A percentile compares a stretch with the other conserved stretches of the same genome.
phyloP scores from a whole-genome alignment of 2,329 filamentous ascomycete species.

The Xylariaceae sp. region DNA sequence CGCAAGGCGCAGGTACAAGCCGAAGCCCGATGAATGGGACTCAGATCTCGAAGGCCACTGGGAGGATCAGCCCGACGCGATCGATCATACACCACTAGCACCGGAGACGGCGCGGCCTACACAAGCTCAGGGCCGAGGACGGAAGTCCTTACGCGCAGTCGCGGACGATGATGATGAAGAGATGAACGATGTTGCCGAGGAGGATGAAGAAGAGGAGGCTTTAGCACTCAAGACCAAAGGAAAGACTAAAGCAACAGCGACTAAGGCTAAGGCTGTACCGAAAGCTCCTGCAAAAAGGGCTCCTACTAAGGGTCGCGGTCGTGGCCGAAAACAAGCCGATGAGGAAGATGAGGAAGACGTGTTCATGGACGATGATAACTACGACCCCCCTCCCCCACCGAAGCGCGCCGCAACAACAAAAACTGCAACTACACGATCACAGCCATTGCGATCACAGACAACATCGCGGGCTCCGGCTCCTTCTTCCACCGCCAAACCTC shows the following conservation, averaged over 20 bases:
- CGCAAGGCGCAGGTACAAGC: conserved; percentile 67
- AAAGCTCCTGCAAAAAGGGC: conserved; percentile 53
- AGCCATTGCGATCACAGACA: conserved; percentile 34
- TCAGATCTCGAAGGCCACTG: conserved; percentile 87
- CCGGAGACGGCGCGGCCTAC: conserved; percentile 27
- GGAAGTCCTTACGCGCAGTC: conserved; percentile 43
- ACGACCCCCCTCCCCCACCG: conserved; percentile 45
- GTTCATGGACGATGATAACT: conserved; percentile 60
- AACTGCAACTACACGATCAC: conserved; percentile 41
- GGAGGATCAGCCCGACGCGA: conserved; percentile 77
- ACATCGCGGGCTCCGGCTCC: conserved; percentile 43
- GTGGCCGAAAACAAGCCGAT: conserved; percentile 46
- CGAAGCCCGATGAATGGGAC: conserved; percentile 83
- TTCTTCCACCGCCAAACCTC: conserved; percentile 37
- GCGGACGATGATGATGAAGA: conserved; percentile 59
- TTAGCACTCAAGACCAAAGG: conserved; percentile 33
- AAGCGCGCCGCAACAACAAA: conserved; percentile 43
- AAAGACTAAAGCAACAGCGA: conserved; percentile 43
- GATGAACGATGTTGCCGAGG: conserved; percentile 52
- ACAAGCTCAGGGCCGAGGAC: conserved; percentile 38
- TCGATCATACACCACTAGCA: conserved; percentile 48
- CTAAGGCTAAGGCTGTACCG: conserved; percentile 43
- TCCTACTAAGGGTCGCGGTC: conserved; percentile 52
- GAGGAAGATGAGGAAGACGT: conserved; percentile 49
- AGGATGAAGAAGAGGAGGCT: conserved; percentile 58